Base-by-base conservation (phyloP, 805 yeast genomes). In the Candida nitratophila region DNA sequence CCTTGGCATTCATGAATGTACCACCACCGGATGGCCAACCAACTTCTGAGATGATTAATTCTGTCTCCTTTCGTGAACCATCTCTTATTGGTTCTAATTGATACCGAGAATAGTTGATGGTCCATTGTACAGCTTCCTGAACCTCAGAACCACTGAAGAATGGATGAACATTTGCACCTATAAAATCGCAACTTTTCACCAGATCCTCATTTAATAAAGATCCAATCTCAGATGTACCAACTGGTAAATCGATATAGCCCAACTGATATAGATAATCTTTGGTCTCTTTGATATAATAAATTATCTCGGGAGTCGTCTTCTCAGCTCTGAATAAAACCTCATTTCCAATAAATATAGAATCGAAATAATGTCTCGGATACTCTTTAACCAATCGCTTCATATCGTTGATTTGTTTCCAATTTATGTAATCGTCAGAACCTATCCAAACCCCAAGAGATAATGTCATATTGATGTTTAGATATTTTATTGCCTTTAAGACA, bases 11-110 rank as follows among this genome's bases (percentile, higher is more conserved):
- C 36, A 63, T 55, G 44, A 65, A 70, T 1, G 33, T 45, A 0
- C 86, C 87, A 3, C 88, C 89, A 1, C 60, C 65, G 37, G 70
- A 76, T 0, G 89, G 90, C 90, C 89, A 83, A 0, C 88, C 89
- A 19, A 81, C 73, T 50, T 83, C 88, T 0, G 85, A 68, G 1
- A 83, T 67, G 4, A 73, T 63, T 6, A 79, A 51, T 27, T 55
- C 26, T 3, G 21, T 20, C 14, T 26, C 27, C 9, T 8, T n/a
- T 9, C 20, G n/a, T 4, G 19, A 29, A 7, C 14, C 15, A 14
- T 53, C 44, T 42, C 61, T 63, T 29, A 57, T 20, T 1, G 79
- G 78, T 24, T 65, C 59, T 17, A 77, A 53, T 44, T 72, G 75
- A 24, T 66, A 59, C 40, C 69, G 54, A 30, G 76, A 47, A 49